phyloP scores from a whole-genome alignment of 169 alveolate genomes.

The Cryptosporidium sp. region DNA sequence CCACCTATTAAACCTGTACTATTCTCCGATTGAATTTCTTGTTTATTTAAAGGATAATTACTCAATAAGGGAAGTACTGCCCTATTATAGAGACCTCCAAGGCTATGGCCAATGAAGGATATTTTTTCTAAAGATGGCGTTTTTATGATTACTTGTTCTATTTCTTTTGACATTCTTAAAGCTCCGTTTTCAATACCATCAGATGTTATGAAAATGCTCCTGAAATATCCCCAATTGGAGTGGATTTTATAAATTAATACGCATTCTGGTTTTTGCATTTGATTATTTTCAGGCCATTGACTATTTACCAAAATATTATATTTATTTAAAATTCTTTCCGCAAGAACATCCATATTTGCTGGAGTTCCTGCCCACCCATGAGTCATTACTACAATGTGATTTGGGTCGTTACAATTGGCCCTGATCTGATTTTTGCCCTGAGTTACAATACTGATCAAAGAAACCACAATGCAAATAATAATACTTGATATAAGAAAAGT shows the following conservation, averaged over 20 bases:
- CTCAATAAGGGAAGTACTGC: conserved; percentile 66
- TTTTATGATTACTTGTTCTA: conserved; percentile 30
- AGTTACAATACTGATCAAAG: conserved; percentile 41
- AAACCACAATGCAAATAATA: conserved; percentile 41
- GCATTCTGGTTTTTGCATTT: conserved; percentile 10
- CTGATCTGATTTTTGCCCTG: conserved; percentile 53
- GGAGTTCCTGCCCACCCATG: conserved; percentile 77
- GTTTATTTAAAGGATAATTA: background rate
- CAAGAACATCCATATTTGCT: conserved; percentile 72
- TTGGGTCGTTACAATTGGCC: conserved; percentile 23
- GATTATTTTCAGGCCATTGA: background rate
- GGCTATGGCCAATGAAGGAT: conserved; percentile 70
- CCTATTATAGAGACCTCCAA: conserved; percentile 70
- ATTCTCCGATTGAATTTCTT: background rate
- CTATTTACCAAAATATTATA: background rate
- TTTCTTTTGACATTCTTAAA: conserved; percentile 54
- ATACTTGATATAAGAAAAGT: conserved; percentile 36
- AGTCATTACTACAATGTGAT: conserved; percentile 65
- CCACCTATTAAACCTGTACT: conserved; percentile 52
- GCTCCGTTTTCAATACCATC: conserved; percentile 76
- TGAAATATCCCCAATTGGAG: conserved; percentile 73
- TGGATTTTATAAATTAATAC: conserved; percentile 60
- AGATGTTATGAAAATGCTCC: conserved; percentile 69
- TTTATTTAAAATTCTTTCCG: conserved; percentile 45
- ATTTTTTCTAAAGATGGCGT: conserved; percentile 44